Conservation (phyloP, 192 early-diverging fungal species). For the Coemansia sp. region DNA sequence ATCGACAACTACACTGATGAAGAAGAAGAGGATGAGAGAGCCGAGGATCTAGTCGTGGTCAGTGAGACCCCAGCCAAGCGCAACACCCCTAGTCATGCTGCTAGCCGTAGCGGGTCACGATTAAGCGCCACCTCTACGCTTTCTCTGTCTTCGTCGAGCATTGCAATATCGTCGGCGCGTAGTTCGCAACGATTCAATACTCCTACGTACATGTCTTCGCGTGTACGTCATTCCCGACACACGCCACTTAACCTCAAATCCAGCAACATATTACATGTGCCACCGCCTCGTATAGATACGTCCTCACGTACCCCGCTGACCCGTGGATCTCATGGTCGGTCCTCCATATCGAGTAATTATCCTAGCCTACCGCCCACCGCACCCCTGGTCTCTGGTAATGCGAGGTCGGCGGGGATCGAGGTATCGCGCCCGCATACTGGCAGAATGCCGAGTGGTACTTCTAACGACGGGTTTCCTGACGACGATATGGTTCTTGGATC, state of each 20-base stretch:
- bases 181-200: slow-evolving; percentile 5
- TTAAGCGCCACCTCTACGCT: not conserved
- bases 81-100: not conserved
- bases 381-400: not conserved
- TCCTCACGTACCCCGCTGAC: not conserved
- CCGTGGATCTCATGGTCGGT: not conserved
- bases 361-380: not conserved
- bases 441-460: not conserved
- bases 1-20: slow-evolving; percentile 21
- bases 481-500: slow-evolving; percentile 13
- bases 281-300: not conserved
- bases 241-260: slow-evolving; percentile 19
- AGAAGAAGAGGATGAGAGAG: not conserved
- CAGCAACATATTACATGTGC: not conserved
- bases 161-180: not conserved
- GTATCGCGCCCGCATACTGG: not conserved
- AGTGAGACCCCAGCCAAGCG: not conserved
- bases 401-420: slow-evolving; percentile 1
- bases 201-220: not conserved
- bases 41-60: not conserved
- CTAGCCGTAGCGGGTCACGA: slow-evolving; percentile 3
- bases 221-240: not conserved
- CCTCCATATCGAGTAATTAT: not conserved
- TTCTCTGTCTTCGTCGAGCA: not conserved
- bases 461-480: slow-evolving; percentile 27